These are phyloP conservation scores for Pleomassaria siparia DNA, from an alignment of 2,329 filamentous ascomycete genomes.

Conservation along the genomic window DNA sequence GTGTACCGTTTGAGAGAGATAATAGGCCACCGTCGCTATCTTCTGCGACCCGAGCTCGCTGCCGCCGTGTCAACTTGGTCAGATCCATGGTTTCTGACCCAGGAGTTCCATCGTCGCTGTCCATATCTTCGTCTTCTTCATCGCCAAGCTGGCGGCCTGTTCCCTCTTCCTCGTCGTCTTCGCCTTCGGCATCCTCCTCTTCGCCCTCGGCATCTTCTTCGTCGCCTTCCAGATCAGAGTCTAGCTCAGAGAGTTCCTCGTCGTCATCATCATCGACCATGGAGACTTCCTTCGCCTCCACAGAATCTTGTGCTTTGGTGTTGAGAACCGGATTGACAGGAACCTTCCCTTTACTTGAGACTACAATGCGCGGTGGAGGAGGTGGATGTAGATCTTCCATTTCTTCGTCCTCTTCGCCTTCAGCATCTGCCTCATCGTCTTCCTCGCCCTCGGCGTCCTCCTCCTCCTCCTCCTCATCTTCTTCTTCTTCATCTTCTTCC, in stretches of 20 bases:
- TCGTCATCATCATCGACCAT: conserved; percentile 51
- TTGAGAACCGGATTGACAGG: conserved; percentile 41
- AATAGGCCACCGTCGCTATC: conserved; percentile 53
- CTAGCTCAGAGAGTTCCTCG: conserved; percentile 45
- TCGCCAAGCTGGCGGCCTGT: conserved; percentile 35
- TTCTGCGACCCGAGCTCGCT: conserved; percentile 60
- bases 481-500: conserved; percentile 40
- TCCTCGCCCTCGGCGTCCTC: conserved; percentile 43
- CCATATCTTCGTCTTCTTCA: conserved; percentile 45
- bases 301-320: conserved; percentile 40
- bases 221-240: conserved; percentile 44
- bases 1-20: conserved; percentile 59
- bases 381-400: conserved; percentile 28
- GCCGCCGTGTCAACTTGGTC: conserved; percentile 68
- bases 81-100: conserved; percentile 62
- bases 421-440: conserved; percentile 41
- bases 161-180: conserved; percentile 45
- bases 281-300: conserved; percentile 54
- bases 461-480: conserved; percentile 30
- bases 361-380: conserved; percentile 28
- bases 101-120: conserved; percentile 57
- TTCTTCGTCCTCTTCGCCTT: conserved; percentile 31
- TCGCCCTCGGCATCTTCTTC: conserved; percentile 52
- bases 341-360: conserved; percentile 22
- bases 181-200: conserved; percentile 44